phyloP scores from a whole-genome alignment of 306 rosid genomes.

The Ormosia emarginata region DNA sequence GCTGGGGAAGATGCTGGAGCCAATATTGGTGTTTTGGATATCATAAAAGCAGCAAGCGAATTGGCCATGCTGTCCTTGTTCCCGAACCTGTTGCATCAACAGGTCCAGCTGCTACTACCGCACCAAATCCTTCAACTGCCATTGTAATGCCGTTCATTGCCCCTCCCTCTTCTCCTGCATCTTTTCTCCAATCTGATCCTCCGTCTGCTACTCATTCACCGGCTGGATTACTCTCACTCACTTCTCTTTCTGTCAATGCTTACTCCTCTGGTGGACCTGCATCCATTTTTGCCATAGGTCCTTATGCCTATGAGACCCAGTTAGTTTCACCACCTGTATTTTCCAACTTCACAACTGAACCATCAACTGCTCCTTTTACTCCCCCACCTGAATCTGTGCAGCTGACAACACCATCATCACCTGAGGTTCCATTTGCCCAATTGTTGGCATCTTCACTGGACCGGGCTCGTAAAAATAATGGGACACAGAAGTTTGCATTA shows the following conservation, averaged over 20 bases:
- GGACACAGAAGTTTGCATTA: conserved; percentile 66
- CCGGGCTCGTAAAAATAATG: conserved; percentile 54
- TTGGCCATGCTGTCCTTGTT: conserved; percentile 87
- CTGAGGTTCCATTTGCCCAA: conserved; percentile 99
- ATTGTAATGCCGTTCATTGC: conserved; percentile 80
- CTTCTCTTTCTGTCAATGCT: conserved; percentile 66
- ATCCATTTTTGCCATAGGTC: conserved; percentile 81
- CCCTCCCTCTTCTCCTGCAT: conserved; percentile 98
- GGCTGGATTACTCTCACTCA: conserved; percentile 68
- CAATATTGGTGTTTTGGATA: conserved; percentile 86
- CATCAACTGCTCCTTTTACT: conserved; percentile 89
- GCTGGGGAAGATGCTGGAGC: conserved; percentile 95
- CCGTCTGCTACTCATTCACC: conserved; percentile 87
- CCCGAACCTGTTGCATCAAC: conserved; percentile 70
- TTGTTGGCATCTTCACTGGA: conserved; percentile 79
- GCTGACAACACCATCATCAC: conserved; percentile 93
- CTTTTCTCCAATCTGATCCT: conserved; percentile 89
- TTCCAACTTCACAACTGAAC: conserved; percentile 89
- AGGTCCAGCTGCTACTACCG: conserved; percentile 45
- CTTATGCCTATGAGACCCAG: conserved; percentile 95
- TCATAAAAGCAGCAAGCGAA: conserved; percentile 72
- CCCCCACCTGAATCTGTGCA: conserved; percentile 97
- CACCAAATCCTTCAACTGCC: conserved; percentile 57
- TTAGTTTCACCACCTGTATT: conserved; percentile 94
- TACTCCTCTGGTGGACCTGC: conserved; percentile 78